Evolutionary conservation across 768 basidiomycete genomes (phyloP).

Genomic region (Amanita fuliginea): DNA sequence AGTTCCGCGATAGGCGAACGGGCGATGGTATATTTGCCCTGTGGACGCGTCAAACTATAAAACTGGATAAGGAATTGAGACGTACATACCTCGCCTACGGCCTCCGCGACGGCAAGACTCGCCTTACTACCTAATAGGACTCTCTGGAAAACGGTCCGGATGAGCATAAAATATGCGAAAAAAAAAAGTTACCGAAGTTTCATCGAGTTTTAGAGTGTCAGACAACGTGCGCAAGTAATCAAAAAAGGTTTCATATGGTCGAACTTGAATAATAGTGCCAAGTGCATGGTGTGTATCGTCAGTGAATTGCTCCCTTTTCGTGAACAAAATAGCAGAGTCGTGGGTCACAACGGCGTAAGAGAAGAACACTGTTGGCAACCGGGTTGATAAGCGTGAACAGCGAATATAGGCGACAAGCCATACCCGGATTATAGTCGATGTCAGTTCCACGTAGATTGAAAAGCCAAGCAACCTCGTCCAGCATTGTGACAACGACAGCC

Average conservation of each 20-base stretch:
- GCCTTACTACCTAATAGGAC: conserved; percentile 70
- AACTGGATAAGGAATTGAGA: conserved; percentile 2
- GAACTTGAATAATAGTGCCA: conserved; percentile 48
- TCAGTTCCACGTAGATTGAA: conserved; percentile 90
- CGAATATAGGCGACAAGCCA: conserved; percentile 1
- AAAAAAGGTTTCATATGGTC: conserved; percentile 62
- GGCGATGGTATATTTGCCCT: conserved; percentile 49
- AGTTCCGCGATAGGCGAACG: conserved; percentile 70
- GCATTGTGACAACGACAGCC: conserved; percentile 73
- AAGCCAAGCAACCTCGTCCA: conserved; percentile 93
- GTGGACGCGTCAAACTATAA: conserved; percentile 5
- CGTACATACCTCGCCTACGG: conserved; percentile 57
- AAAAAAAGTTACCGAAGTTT: conserved; percentile 18
- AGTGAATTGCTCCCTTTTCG: conserved; percentile 44
- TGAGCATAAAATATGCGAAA: background rate
- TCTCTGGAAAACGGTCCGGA: conserved; percentile 30
- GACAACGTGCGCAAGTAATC: conserved; percentile 45
- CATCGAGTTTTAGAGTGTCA: conserved; percentile 19
- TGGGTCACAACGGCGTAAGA: conserved; percentile 73
- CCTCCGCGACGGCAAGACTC: conserved; percentile 72
- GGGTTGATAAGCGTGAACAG: background rate
- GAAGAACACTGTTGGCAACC: conserved; percentile 67
- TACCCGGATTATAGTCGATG: conserved; percentile 73
- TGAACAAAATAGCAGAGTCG: conserved; percentile 54
- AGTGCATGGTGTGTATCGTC: conserved; percentile 34